phyloP scores from a whole-genome alignment of 2,329 filamentous ascomycete species.

The Diplodia seriata region DNA sequence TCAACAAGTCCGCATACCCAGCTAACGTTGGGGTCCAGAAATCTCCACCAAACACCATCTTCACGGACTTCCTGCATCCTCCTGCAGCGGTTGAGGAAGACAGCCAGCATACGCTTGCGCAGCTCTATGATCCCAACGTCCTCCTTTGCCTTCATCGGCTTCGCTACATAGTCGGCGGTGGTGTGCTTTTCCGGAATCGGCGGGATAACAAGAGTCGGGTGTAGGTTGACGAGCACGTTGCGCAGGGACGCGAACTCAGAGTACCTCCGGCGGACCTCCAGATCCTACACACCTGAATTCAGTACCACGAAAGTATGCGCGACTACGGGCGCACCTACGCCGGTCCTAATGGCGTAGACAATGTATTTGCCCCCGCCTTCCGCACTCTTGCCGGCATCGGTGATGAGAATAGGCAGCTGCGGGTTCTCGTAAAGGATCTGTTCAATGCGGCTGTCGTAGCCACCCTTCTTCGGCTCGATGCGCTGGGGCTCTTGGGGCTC shows the following conservation, averaged over 20 bases:
- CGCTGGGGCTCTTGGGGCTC: slow-evolving; percentile 58
- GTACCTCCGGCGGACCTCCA: slow-evolving; percentile 93
- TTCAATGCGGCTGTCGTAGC: slow-evolving; percentile 94
- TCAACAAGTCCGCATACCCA: slow-evolving; percentile 70
- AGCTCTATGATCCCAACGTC: slow-evolving; percentile 96
- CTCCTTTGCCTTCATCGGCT: slow-evolving; percentile 97
- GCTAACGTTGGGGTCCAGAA: slow-evolving; percentile 96
- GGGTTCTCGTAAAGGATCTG: slow-evolving; percentile 97
- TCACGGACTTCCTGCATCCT: slow-evolving; percentile 90
- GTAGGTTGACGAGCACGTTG: slow-evolving; percentile 85
- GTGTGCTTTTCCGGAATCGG: slow-evolving; percentile 99
- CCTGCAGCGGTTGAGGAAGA: slow-evolving; percentile 92
- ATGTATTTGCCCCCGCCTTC: slow-evolving; percentile 94
- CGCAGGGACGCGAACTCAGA: slow-evolving; percentile 95
- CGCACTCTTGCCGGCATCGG: slow-evolving; percentile 91
- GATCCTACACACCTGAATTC: slow-evolving; percentile 66
- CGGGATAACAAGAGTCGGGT: slow-evolving; percentile 93
- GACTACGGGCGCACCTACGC: slow-evolving; percentile 64
- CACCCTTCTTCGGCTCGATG: slow-evolving; percentile 73
- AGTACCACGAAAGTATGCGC: slow-evolving; percentile 14
- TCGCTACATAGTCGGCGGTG: slow-evolving; percentile 97
- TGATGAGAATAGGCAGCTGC: slow-evolving; percentile 87
- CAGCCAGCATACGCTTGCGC: slow-evolving; percentile 93
- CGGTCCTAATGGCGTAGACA: slow-evolving; percentile 95
- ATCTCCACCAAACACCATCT: slow-evolving; percentile 97